Base-by-base conservation (phyloP, 2,329 filamentous ascomycete species). In the Waltergamsia citrina region DNA sequence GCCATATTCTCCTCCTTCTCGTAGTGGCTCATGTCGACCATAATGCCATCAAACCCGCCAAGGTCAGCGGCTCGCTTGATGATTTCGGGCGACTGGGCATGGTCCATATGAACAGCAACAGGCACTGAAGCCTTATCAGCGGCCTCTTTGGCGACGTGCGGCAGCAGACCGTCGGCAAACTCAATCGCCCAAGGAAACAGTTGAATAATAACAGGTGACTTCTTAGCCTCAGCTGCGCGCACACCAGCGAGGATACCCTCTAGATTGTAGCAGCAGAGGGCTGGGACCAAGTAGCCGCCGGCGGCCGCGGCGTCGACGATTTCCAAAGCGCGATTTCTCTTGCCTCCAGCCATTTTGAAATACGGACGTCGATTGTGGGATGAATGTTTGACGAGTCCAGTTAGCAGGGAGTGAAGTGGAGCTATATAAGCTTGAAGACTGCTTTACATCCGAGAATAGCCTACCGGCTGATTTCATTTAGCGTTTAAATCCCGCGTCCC, bases 11-110 rank as follows among this genome's bases (percentile, higher is more conserved):
- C 78, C 36, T 69, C 77, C 43, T 77, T 78, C 43, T 80, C 76
- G 48, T 80, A 76, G 48, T 84, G 80, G 38, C 67, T 74, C 79
- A 85, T 85, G 54, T 85, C 81, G 0, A 85, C 74, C 81, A 86
- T 85, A 52, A 85, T 82, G 36, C 65, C 69, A 49, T 85, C 81
- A 42, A 84, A 84, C 0, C 62, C 63, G 20, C 74, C 59, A 3
- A 63, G 57, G 38, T 69, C 62, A 0, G 72, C 74, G 0, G 74
- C 74, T 1, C 56, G 56, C 7, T 65, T 64, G 39, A 81, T 74
- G 17, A 74, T 66, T 35, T 67, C 67, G 17, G 71, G 67, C 7
- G 66, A 67, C 47, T 81, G 76, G 8, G 73, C 74, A 51, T 81
- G 77, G 58, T 81, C 76, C 48, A 82, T 67, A 54, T 81, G 78